Conservation (phyloP, 495 filamentous ascomycete genomes). For the Aspergillus panamensis region DNA sequence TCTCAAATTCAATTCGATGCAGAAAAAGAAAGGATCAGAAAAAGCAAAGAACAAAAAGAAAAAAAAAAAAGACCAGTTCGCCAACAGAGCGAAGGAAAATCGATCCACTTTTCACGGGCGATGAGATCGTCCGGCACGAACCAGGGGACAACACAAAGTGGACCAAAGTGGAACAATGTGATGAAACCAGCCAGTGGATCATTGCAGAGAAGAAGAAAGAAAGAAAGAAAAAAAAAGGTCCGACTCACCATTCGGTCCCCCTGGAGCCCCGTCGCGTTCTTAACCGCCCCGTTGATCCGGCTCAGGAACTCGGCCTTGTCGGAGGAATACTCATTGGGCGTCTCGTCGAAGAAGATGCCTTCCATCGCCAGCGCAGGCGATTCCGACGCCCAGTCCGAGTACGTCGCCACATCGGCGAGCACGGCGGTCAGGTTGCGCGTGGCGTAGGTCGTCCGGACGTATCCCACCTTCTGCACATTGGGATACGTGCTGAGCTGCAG, state of each 20-base stretch:
- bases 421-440: constrained; percentile 27
- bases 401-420: constrained; percentile 37
- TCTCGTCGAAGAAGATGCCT: constrained; percentile 51
- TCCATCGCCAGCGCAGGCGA: constrained; percentile 32
- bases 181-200: neutral
- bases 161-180: neutral
- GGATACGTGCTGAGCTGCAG: constrained; percentile 37
- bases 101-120: neutral
- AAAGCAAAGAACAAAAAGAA: neutral
- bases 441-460: constrained; percentile 41
- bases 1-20: neutral
- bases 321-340: constrained; percentile 27
- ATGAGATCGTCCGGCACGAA: neutral
- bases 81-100: neutral
- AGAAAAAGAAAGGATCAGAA: neutral
- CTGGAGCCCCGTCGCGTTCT: constrained; percentile 8
- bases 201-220: neutral
- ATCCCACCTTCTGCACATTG: constrained; percentile 48
- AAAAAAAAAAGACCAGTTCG: neutral
- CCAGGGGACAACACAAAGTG: neutral
- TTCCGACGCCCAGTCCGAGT: constrained; percentile 38
- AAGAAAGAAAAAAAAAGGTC: neutral
- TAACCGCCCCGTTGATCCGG: constrained; percentile 27
- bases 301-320: constrained; percentile 33
- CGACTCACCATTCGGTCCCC: constrained; percentile 12